A percentile compares a stretch with the other conserved stretches of the same genome.
phyloP scores from a whole-genome alignment of 2,329 filamentous ascomycete genomes.

The Fusarium verrucosum region DNA sequence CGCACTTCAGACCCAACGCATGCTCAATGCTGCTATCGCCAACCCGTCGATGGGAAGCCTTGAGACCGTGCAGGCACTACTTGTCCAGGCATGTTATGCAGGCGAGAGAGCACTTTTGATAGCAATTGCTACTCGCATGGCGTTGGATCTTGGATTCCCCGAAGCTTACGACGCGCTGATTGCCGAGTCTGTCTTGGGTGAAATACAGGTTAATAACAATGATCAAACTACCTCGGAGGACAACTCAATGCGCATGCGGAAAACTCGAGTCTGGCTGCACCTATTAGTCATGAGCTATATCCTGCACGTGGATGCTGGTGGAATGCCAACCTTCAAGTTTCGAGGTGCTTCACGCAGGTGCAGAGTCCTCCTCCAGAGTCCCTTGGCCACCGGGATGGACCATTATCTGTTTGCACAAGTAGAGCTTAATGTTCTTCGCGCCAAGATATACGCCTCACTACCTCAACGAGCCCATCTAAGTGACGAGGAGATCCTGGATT shows the following conservation, averaged over 20 bases:
- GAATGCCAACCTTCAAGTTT: constrained; percentile 11
- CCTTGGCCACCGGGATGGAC: constrained; percentile 11
- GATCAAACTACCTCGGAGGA: not conserved
- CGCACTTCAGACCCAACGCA: not conserved
- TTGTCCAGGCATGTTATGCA: constrained; percentile 18
- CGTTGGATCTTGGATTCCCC: constrained; percentile 9
- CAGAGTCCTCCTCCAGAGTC: not conserved
- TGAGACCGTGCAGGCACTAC: constrained; percentile 8
- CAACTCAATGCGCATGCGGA: not conserved
- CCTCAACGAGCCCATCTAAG: not conserved
- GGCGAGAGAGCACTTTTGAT: constrained; percentile 9
- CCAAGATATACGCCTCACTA: constrained; percentile 13
- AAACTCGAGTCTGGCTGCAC: constrained; percentile 16
- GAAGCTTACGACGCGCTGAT: constrained; percentile 15
- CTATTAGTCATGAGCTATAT: constrained; percentile 11
- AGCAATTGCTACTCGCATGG: constrained; percentile 12
- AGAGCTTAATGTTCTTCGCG: constrained; percentile 7
- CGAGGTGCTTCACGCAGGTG: constrained; percentile 14
- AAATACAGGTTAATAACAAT: not conserved
- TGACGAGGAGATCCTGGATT: constrained; percentile 10
- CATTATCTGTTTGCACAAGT: constrained; percentile 20
- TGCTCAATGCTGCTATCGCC: constrained; percentile 17
- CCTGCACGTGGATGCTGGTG: constrained; percentile 11
- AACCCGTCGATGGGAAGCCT: constrained; percentile 5
- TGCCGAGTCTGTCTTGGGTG: not conserved